Base-by-base conservation (phyloP, 2,329 filamentous ascomycete species). In the Hypocrella siamensis region DNA sequence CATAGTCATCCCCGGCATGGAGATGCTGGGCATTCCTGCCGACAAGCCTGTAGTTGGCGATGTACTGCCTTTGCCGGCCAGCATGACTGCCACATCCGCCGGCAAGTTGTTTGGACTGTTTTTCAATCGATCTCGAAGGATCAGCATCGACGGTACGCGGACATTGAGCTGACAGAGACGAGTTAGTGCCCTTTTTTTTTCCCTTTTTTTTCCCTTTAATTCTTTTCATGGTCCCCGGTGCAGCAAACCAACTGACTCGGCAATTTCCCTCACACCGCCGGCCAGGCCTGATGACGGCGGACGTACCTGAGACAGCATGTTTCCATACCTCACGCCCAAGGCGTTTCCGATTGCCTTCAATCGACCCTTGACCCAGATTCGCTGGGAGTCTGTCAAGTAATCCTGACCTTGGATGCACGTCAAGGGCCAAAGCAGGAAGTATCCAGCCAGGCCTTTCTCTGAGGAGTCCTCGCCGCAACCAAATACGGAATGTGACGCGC, bases 81-180 rank as follows among this genome's bases (percentile, higher is more conserved):
- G 11, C 17, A 31, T 12, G n/a, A 17, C 25, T 8, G 30, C 31
- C 19, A 32, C 21, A 22, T 29, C 26, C 7, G 14, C 27, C 11
- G 36, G 28, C 5, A 31, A 17, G 10, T 21, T 31, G 12, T 35
- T 32, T 1, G 32, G 32, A 17, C 31, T 35, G 26, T 30, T 35
- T 24, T 35, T 35, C 22, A 40, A 17, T 5, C 36, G 38, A 42
- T 72, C 67, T 19, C 62, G 53, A 17, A 57, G 59, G 45, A 75
- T 71, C 37, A 72, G 56, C 69, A 75, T 74, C 2, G 67, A 73
- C 3, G 70, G 70, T 17, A 72, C 55, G 16, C 70, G 66, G 31
- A 75, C 47, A 44, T 69, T 60, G 35, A 72, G 57, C 67, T 72
- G 31, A 12, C n/a, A n/a, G n/a, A n/a, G n/a, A n/a, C n/a, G n/a